Conservation (phyloP, 1,284 basidiomycete genomes). For the Melanopsichium pennsylvanicum region DNA sequence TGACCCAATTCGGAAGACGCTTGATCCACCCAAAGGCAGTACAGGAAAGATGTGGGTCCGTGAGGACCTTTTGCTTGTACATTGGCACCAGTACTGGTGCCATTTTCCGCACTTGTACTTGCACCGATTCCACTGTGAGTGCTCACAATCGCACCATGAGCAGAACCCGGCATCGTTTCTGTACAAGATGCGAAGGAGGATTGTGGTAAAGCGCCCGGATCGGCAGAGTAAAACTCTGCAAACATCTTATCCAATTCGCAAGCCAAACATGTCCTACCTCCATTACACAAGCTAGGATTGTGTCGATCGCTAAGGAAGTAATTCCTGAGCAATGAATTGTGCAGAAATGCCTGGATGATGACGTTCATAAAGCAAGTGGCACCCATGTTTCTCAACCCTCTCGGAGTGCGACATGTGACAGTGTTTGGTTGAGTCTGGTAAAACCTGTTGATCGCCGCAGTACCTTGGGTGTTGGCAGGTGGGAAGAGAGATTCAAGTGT, state of each 20-base stretch:
- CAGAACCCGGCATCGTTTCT: slow-evolving; percentile 69
- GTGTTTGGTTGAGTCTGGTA: slow-evolving; percentile 25
- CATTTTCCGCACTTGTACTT: slow-evolving; percentile 7
- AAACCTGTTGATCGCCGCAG: slow-evolving; percentile 13
- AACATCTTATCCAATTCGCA: slow-evolving; percentile 96
- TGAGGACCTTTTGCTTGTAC: slow-evolving; percentile 71
- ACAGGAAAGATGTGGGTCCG: slow-evolving; percentile 84
- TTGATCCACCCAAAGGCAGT: slow-evolving; percentile 81
- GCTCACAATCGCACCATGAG: slow-evolving; percentile 55
- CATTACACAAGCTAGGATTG: slow-evolving; percentile 73
- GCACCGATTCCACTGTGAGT: neutral
- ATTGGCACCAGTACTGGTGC: neutral
- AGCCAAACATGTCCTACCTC: slow-evolving; percentile 77
- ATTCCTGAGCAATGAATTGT: slow-evolving; percentile 88
- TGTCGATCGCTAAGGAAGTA: slow-evolving; percentile 90
- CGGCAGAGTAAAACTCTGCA: slow-evolving; percentile 71
- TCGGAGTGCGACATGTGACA: slow-evolving; percentile 71
- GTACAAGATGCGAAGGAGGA: neutral
- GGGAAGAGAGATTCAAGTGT: slow-evolving; percentile 26
- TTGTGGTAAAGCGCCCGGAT: slow-evolving; percentile 11
- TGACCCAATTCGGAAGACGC: slow-evolving; percentile 80
- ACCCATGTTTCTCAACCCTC: slow-evolving; percentile 88
- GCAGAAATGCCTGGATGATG: slow-evolving; percentile 88
- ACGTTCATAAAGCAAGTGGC: slow-evolving; percentile 96
- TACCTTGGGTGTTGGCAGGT: neutral